Percentiles rank a stretch among this genome's conserved stretches.
Conservation (phyloP, 106 monocot species). For the Narthecium ossifragum region DNA sequence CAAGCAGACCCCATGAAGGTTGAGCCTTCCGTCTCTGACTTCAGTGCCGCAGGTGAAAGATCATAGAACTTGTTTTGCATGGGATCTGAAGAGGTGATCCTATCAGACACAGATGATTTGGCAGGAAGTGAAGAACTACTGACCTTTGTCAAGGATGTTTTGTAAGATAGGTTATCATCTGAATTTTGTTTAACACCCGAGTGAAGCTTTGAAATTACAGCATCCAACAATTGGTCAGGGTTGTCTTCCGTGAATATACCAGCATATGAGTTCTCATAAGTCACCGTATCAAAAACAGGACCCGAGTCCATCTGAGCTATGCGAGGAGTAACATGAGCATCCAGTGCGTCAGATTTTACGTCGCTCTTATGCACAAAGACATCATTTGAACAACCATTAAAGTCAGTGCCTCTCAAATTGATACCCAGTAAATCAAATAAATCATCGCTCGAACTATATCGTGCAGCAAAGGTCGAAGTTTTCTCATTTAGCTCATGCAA, state of each 20-base stretch:
- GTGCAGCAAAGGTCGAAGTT: constrained; percentile 4
- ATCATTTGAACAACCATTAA: constrained; percentile 13
- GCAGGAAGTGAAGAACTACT: constrained; percentile 14
- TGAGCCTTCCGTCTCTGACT: constrained; percentile 22
- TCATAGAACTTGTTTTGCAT: constrained; percentile 5
- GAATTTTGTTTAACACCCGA: constrained; percentile 27
- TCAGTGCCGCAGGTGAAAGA: constrained; percentile 15
- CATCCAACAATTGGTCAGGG: constrained; percentile 81
- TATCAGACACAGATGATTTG: constrained; percentile 2
- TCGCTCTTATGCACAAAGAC: constrained; percentile 5
- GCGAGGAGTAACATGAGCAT: constrained; percentile 22
- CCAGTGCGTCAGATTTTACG: constrained; percentile 6
- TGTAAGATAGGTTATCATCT: constrained; percentile 43
- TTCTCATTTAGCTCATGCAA: background rate
- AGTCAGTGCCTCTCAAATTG: constrained; percentile 17
- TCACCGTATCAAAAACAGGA: constrained; percentile 19
- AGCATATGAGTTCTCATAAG: constrained; percentile 22
- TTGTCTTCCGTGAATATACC: constrained; percentile 36
- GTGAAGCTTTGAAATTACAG: constrained; percentile 64
- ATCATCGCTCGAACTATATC: constrained; percentile 27
- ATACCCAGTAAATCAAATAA: constrained; percentile 67
- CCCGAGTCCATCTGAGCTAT: constrained; percentile 17
- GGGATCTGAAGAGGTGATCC: constrained; percentile 12
- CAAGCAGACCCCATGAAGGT: constrained; percentile 23
- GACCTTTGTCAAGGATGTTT: constrained; percentile 29